Evolutionary conservation across 306 rosid species (phyloP).

Genomic region (Vachellia collinsii): DNA sequence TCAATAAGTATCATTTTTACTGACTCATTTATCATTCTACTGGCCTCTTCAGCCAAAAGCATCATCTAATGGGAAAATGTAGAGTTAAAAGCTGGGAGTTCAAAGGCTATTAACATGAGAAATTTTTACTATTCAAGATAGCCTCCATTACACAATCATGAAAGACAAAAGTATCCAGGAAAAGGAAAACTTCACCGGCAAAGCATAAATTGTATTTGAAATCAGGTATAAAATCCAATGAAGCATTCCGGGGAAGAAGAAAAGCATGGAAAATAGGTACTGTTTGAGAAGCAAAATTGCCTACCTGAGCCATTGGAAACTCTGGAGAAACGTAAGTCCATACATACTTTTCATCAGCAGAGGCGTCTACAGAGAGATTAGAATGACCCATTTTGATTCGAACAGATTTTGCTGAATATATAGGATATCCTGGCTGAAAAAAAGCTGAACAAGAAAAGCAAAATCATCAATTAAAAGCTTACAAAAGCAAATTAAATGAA

Average conservation of each 20-base stretch:
- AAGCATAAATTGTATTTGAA: conserved; percentile 25
- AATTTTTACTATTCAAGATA: conserved; percentile 10
- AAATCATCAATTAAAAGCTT: conserved; percentile 30
- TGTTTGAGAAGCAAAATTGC: conserved; percentile 25
- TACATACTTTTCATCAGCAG: conserved; percentile 48
- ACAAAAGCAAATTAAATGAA: conserved; percentile 16
- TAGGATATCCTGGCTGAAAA: conserved; percentile 73
- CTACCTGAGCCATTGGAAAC: conserved; percentile 83
- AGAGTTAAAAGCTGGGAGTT: neutral
- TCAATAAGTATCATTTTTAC: neutral
- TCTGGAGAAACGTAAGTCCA: conserved; percentile 90
- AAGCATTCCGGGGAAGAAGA: conserved; percentile 19
- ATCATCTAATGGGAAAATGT: neutral
- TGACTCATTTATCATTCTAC: neutral
- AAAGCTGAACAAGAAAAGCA: conserved; percentile 52
- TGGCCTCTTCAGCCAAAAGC: conserved; percentile 9
- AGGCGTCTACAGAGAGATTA: conserved; percentile 42
- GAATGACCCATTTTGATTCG: conserved; percentile 78
- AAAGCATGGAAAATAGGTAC: conserved; percentile 21
- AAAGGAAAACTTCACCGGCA: conserved; percentile 24
- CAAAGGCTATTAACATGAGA: neutral
- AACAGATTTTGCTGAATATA: conserved; percentile 77
- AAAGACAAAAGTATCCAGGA: neutral
- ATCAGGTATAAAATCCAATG: conserved; percentile 24
- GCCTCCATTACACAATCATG: conserved; percentile 8